Conservation (phyloP, 2,329 filamentous ascomycete genomes). For the Xylariaceae sp. region DNA sequence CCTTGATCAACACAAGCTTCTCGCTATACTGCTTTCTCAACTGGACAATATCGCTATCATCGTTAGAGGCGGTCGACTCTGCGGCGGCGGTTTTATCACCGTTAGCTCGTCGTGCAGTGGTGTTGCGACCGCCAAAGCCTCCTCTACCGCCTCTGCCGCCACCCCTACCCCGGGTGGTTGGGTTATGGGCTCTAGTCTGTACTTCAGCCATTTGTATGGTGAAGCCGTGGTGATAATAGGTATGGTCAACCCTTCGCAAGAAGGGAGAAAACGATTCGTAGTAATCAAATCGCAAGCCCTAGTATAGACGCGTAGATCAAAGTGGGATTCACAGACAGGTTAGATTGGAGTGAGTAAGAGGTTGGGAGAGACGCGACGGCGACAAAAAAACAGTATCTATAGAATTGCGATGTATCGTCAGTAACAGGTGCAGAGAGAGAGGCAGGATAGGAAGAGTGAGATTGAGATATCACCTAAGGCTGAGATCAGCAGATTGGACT, state of each 20-base stretch:
- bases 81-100: conserved; percentile 61
- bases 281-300: conserved; percentile 30
- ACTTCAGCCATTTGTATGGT: conserved; percentile 82
- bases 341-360: conserved; percentile 4
- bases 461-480: neutral
- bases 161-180: conserved; percentile 83
- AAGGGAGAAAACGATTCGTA: conserved; percentile 27
- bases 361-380: conserved; percentile 2
- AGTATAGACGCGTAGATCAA: conserved; percentile 16
- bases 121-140: conserved; percentile 65
- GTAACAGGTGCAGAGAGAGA: neutral
- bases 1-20: conserved; percentile 77
- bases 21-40: conserved; percentile 84
- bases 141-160: conserved; percentile 81
- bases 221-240: conserved; percentile 34
- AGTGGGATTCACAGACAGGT: conserved; percentile 13
- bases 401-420: conserved; percentile 2
- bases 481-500: conserved; percentile 4
- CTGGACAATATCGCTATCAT: conserved; percentile 86
- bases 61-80: conserved; percentile 59
- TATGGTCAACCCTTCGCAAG: conserved; percentile 30
- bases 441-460: neutral
- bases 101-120: conserved; percentile 55
- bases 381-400: conserved; percentile 4
- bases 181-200: conserved; percentile 66